Evolutionary conservation across 148 eudicot genomes (phyloP).

Genomic region (Vaccinium corymbosum): DNA sequence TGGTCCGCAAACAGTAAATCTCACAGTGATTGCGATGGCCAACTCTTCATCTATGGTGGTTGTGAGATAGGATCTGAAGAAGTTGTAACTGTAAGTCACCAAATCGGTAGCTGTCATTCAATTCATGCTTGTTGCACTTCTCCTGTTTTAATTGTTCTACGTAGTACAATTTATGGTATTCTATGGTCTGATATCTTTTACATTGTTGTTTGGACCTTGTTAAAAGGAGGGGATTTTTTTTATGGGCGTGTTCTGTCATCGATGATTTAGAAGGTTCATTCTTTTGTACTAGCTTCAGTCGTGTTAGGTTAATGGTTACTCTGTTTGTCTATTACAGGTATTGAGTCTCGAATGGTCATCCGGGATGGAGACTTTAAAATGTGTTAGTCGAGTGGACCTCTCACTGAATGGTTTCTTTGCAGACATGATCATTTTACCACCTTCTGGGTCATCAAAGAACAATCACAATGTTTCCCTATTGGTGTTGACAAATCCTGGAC

Average conservation of each 20-base stretch:
- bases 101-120: background rate
- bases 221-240: background rate
- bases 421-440: conserved; percentile 56
- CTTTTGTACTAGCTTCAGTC: conserved; percentile 3
- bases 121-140: background rate
- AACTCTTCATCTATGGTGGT: conserved; percentile 74
- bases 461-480: conserved; percentile 49
- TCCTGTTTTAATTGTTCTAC: background rate
- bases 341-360: conserved; percentile 75
- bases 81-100: conserved; percentile 62
- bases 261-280: background rate
- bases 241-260: background rate
- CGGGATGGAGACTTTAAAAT: conserved; percentile 55
- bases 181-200: background rate
- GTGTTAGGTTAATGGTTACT: background rate
- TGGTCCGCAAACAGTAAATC: conserved; percentile 53
- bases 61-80: conserved; percentile 76
- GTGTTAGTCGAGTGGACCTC: conserved; percentile 58
- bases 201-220: background rate
- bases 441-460: conserved; percentile 33
- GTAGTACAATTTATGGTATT: background rate
- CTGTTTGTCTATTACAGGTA: conserved; percentile 29
- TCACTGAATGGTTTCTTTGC: conserved; percentile 60
- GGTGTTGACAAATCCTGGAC: conserved; percentile 72
- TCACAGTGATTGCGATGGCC: conserved; percentile 46